Evolutionary conservation across 1,139 yeast genomes (phyloP), one percentile per base, ranked within the genome.

Genomic region (Geotrichum reessii): DNA sequence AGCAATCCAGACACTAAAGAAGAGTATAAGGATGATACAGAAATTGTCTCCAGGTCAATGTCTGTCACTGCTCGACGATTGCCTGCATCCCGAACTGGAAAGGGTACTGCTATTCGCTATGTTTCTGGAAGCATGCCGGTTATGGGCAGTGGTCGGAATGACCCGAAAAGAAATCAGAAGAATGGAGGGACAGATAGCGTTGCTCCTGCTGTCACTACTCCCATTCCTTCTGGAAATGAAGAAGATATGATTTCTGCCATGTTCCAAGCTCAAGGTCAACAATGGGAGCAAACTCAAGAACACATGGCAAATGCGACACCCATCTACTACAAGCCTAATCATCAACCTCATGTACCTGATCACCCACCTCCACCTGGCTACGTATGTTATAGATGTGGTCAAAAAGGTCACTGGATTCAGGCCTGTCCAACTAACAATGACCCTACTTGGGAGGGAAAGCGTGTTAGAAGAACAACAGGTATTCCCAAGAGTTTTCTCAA

Each of bases 361-460:
- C 87, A 86, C 64, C 83, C 87, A 7, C 97, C 97, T 3, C 99
- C 99, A 0, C 93, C 96, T 3, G 96, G 96, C 1, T 93, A 93
- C 69, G 86, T 92, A 69, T 93, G 99, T 72, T 92, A 93, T 72
- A 80, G 97, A 70, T 93, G 99, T 76, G 99, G 99, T 56, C 91
- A 89, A 53, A 89, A 91, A 72, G 97, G 93, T 63, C 99, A 93
- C 72, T 92, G 96, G 93, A 92, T 95, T 63, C 88, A 88, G 68
- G 90, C 91, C 65, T 93, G 99, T 76, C 99, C 99, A 0, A 90
- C 96, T 1, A 87, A 88, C 66, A 84, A 83, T 58, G 99, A 93
- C 72, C 96, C 97, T 4, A 87, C 84, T 66, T 91, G 91, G 80
- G 98, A 93, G 70, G 96, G 96, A 31, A 89, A 88, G 69, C 81